phyloP scores from a whole-genome alignment of 148 eudicot genomes.

The Rhododendron griersonianum region DNA sequence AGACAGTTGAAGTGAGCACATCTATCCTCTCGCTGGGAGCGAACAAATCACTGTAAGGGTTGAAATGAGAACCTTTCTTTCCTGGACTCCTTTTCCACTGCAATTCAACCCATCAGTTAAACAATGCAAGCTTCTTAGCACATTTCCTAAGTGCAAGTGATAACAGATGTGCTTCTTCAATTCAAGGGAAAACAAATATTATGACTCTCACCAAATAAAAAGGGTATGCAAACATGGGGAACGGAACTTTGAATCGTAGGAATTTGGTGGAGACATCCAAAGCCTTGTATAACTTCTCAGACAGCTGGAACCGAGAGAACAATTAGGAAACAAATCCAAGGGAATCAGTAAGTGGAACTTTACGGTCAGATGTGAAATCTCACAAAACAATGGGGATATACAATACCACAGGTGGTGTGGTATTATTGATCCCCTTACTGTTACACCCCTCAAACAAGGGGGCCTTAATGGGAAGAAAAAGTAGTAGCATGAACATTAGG shows the following conservation, averaged over 20 bases:
- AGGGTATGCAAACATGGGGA: constrained; percentile 45
- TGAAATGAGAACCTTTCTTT: constrained; percentile 51
- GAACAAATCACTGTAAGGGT: constrained; percentile 44
- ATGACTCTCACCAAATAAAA: constrained; percentile 32
- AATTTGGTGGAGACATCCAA: constrained; percentile 35
- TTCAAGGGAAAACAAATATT: neutral
- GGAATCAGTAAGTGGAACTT: neutral
- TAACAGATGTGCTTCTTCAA: neutral
- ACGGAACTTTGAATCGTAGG: constrained; percentile 45
- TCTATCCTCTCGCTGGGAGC: constrained; percentile 37
- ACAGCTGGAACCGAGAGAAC: constrained; percentile 22
- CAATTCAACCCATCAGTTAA: constrained; percentile 4
- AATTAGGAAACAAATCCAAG: neutral
- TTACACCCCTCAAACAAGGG: neutral
- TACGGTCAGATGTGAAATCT: neutral
- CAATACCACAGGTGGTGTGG: neutral
- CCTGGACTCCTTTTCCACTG: constrained; percentile 53
- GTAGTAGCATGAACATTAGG: neutral
- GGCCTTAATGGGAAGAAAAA: neutral
- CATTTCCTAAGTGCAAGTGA: neutral
- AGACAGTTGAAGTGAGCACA: constrained; percentile 37
- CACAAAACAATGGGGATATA: neutral
- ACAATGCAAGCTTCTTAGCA: neutral
- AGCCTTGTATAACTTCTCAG: constrained; percentile 39
- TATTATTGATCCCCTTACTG: neutral